These are phyloP conservation scores for Glycyrrhiza uralensis DNA, from an alignment of 306 rosid genomes.

Conservation along the genomic window DNA sequence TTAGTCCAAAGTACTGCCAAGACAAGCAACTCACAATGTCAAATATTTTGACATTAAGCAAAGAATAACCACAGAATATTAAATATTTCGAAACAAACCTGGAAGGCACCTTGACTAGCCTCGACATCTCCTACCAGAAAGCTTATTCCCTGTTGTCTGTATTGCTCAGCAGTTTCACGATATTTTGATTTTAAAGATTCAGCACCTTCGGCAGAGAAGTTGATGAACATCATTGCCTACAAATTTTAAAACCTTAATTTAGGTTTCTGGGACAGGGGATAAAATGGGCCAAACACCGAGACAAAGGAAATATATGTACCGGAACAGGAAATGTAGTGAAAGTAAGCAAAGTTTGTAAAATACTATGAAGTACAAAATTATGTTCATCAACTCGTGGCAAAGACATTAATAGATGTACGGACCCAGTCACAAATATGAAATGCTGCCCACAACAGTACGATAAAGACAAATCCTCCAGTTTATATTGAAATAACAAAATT, in stretches of 20 bases:
- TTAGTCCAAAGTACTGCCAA: conserved; percentile 81
- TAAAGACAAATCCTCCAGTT: neutral
- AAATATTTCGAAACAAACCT: conserved; percentile 48
- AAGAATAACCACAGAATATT: neutral
- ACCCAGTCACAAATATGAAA: neutral
- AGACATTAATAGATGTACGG: neutral
- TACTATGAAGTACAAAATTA: neutral
- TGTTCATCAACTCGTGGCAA: neutral
- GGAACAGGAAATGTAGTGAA: neutral
- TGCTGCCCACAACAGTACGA: neutral
- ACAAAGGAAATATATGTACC: neutral
- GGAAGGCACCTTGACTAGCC: conserved; percentile 74
- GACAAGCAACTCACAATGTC: conserved; percentile 23
- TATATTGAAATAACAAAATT: neutral
- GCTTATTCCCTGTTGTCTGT: conserved; percentile 55
- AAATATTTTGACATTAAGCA: conserved; percentile 2
- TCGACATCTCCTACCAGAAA: conserved; percentile 79
- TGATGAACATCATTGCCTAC: conserved; percentile 90
- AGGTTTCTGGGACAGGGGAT: neutral
- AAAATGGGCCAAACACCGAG: neutral
- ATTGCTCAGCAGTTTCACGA: conserved; percentile 73
- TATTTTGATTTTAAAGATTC: conserved; percentile 64
- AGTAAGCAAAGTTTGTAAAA: neutral
- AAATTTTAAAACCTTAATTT: conserved; percentile 20
- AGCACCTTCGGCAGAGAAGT: conserved; percentile 55